A percentile compares a stretch with the other conserved stretches of the same genome.
These are phyloP conservation scores for Globisporangium nagaii DNA, from an alignment of 352 stramenopile species.

Conservation along the genomic window DNA sequence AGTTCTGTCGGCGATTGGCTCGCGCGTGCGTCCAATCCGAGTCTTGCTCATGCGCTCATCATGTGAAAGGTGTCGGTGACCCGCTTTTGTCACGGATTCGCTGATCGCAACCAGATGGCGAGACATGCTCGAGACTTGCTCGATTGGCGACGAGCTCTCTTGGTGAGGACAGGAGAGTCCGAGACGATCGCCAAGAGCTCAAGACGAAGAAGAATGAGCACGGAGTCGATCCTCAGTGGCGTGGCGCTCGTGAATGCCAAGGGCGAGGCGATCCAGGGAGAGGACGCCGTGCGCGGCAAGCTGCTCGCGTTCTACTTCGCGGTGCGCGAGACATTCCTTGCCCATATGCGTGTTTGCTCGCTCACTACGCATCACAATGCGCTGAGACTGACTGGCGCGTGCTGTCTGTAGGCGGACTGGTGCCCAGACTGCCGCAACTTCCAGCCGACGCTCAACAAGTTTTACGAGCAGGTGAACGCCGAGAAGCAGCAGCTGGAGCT, in stretches of 20 bases:
- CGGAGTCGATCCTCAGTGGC: constrained; percentile 33
- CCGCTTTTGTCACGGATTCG: too few relatives aligned
- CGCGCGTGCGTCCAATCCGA: background rate
- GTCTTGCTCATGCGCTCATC: background rate
- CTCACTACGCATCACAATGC: background rate
- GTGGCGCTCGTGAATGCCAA: constrained; percentile 56
- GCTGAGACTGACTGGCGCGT: background rate
- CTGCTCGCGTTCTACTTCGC: constrained; percentile 76
- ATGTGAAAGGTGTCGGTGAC: background rate
- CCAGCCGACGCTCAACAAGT: constrained; percentile 68
- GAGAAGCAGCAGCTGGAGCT: constrained; percentile 47
- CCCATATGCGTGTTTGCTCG: background rate
- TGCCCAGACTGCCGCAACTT: constrained; percentile 79
- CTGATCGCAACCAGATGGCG: background rate
- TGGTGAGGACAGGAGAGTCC: too few relatives aligned
- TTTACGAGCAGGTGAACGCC: constrained; percentile 51
- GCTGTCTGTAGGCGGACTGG: constrained; percentile 63
- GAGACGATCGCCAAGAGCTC: background rate
- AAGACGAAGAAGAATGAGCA: constrained; percentile 5
- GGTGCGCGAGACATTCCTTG: constrained; percentile 16
- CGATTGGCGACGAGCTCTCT: constrained; percentile 5
- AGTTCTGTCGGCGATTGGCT: background rate
- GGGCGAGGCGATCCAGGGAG: constrained; percentile 40
- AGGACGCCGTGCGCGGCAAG: constrained; percentile 40
- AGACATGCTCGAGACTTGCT: background rate